Conservation (phyloP, 352 stramenopile genomes). For the Globisporangium paddicum region DNA sequence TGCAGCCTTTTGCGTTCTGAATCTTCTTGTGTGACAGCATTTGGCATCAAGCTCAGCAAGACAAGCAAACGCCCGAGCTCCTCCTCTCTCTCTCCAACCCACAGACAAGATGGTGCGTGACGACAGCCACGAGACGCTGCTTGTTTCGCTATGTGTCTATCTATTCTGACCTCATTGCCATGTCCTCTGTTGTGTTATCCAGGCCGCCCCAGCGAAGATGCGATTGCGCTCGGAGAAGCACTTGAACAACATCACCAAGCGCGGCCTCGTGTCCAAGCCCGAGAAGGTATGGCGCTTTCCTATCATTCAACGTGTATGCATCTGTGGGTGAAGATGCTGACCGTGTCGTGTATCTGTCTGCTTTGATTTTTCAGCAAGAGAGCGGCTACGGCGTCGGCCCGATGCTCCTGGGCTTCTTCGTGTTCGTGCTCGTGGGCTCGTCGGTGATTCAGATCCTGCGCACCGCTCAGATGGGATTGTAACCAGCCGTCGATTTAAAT, state of each 20-base stretch:
- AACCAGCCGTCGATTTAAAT: slow-evolving; percentile 17
- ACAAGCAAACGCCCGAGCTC: no score
- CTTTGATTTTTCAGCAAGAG: slow-evolving; percentile 37
- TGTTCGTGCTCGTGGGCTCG: slow-evolving; percentile 85
- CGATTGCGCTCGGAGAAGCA: slow-evolving; percentile 86
- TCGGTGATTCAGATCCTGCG: slow-evolving; percentile 85
- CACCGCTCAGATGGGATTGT: slow-evolving; percentile 69
- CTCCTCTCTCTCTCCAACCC: no score
- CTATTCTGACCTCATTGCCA: no score
- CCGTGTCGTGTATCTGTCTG: not conserved
- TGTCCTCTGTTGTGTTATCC: slow-evolving; percentile 1
- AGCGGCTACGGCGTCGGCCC: slow-evolving; percentile 73
- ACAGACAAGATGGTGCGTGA: no score
- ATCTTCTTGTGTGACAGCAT: no score
- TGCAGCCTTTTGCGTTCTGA: no score
- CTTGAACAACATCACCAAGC: slow-evolving; percentile 86
- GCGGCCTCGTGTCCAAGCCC: slow-evolving; percentile 66
- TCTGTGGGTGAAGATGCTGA: not conserved
- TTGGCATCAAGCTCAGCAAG: no score
- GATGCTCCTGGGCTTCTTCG: slow-evolving; percentile 79
- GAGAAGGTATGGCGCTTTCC: slow-evolving; percentile 53
- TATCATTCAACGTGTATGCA: not conserved
- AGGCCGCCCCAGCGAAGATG: slow-evolving; percentile 78
- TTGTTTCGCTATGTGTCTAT: no score
- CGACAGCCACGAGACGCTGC: no score